Base-by-base conservation (phyloP, 2,329 filamentous ascomycete genomes). In the Ustilaginoidea virens region DNA sequence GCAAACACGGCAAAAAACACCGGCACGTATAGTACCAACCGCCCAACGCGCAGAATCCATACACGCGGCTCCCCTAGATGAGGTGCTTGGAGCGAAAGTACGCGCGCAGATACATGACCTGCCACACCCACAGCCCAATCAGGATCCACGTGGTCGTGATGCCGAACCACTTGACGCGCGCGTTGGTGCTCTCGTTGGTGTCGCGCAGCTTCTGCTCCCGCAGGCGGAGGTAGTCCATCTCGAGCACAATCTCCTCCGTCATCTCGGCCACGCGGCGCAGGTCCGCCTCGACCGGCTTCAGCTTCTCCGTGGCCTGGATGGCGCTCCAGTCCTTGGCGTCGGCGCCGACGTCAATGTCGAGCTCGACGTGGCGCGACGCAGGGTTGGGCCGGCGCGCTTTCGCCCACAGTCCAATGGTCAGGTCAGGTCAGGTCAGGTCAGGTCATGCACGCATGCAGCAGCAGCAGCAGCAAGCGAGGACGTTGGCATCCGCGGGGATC, bases 121-220 rank as follows among this genome's bases (percentile, higher is more conserved):
- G 90, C 90, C 90, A 98, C 23, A 64, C 85, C 55, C 90, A 92
- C 44, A 98, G 64, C 19, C 72, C 81, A 41, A 94, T 65, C 43
- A 98, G 62, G 65, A 94, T 77, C 37, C 83, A 79, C 61, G 93
- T 96, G 17, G 87, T 96, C 40, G 76, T 74, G 52, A 94, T 75
- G 27, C 87, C 87, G 58, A 98, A 98, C 85, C 83, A 96, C 66
- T 96, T 98, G 48, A 98, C 90, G 34, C 90, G 74, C 60, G 80
- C 90, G 61, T 98, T 98, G 41, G 90, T 98, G 66, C 87, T 96
- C 76, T 98, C 90, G 58, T 98, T 98, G 43, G 90, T 98, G 61
- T 98, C 87, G 53, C 90, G 70, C 45, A 98, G 69, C 65, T 83
- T 92, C 70, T 93, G 85, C 66, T 98, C 90, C 45, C 90, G 73